A percentile compares a stretch with the other conserved stretches of the same genome.
These are phyloP conservation scores for Conticribra guillardii DNA, from an alignment of 108 stramenopile species.

Conservation along the genomic window DNA sequence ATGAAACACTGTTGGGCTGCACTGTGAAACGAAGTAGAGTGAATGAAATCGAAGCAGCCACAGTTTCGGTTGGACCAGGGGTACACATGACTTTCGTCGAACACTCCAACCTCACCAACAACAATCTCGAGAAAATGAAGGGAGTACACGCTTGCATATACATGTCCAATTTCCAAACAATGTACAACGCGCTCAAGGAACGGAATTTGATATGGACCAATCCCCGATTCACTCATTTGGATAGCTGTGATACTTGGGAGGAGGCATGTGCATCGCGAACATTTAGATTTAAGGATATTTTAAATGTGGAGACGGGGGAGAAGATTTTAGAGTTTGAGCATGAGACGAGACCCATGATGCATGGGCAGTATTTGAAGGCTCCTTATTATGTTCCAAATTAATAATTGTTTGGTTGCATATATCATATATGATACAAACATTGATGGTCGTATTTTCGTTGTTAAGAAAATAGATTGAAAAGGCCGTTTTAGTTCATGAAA, in stretches of 20 bases:
- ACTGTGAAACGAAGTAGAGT: constrained; percentile 8
- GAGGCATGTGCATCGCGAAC: constrained; percentile 52
- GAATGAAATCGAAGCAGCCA: background rate
- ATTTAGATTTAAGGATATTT: constrained; percentile 51
- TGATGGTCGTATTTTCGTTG: no score
- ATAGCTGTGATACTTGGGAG: constrained; percentile 65
- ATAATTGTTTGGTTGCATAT: no score
- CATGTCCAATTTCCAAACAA: constrained; percentile 32
- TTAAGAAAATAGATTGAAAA: no score
- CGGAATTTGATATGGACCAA: constrained; percentile 53
- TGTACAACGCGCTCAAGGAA: constrained; percentile 25
- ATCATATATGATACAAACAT: no score
- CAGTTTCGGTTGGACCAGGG: constrained; percentile 45
- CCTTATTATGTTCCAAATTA: constrained; percentile 32
- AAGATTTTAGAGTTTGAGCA: constrained; percentile 49
- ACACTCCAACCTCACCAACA: constrained; percentile 10
- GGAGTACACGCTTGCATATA: constrained; percentile 55
- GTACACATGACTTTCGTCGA: constrained; percentile 59
- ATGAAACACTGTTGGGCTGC: constrained; percentile 46
- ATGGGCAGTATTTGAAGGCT: constrained; percentile 52
- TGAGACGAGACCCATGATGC: constrained; percentile 50
- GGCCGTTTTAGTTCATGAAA: no score
- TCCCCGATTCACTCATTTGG: constrained; percentile 56
- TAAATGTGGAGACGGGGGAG: constrained; percentile 33
- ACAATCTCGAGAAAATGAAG: constrained; percentile 31